A percentile compares a stretch with the other conserved stretches of the same genome.
Conservation (phyloP, 2,329 filamentous ascomycete species). For the Aspergillus intermedius region DNA sequence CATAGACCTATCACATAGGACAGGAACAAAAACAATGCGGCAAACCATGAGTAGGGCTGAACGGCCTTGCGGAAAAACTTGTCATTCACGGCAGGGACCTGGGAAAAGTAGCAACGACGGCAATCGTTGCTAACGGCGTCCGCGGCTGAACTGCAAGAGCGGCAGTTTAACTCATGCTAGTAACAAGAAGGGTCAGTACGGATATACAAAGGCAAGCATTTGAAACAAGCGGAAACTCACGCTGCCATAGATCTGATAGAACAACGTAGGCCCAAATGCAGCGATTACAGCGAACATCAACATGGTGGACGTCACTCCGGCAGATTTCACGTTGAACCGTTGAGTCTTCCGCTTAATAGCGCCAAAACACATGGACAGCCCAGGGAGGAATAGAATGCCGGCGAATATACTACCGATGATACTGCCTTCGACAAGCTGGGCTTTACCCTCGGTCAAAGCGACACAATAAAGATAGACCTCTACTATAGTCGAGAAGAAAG, state of each 20-base stretch:
- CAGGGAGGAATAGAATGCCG: constrained; percentile 88
- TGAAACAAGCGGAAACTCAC: constrained; percentile 40
- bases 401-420: constrained; percentile 98
- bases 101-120: constrained; percentile 87
- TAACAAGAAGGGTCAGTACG: constrained; percentile 27
- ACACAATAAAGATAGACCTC: constrained; percentile 98
- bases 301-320: constrained; percentile 97
- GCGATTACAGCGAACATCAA: constrained; percentile 91
- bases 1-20: constrained; percentile 90
- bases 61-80: constrained; percentile 87
- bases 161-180: constrained; percentile 84
- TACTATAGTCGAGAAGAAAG: constrained; percentile 95
- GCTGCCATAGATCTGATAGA: constrained; percentile 97
- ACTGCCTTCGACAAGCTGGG: constrained; percentile 87
- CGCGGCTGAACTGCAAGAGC: constrained; percentile 52
- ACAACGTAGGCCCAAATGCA: constrained; percentile 89
- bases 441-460: constrained; percentile 85
- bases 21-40: constrained; percentile 76
- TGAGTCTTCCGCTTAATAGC: constrained; percentile 97
- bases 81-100: constrained; percentile 75
- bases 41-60: constrained; percentile 86
- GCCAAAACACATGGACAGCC: constrained; percentile 96
- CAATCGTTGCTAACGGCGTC: constrained; percentile 57
- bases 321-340: constrained; percentile 93
- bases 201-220: background rate